These are phyloP conservation scores for Ceratocystis smalleyi DNA, from an alignment of 2,329 filamentous ascomycete species.

Conservation along the genomic window DNA sequence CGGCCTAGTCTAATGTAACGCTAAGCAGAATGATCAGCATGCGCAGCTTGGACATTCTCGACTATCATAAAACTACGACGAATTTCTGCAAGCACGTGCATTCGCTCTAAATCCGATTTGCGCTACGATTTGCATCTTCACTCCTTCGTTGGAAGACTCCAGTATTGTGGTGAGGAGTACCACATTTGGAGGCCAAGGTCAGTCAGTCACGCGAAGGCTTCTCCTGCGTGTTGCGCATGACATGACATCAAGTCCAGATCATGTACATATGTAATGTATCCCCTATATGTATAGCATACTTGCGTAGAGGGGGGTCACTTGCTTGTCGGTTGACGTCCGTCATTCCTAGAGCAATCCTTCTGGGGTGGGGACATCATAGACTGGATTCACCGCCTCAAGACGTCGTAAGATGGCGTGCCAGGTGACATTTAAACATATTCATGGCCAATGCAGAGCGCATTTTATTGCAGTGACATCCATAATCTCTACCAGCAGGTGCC, in stretches of 20 bases:
- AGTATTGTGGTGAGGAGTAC: background rate
- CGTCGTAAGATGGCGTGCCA: background rate
- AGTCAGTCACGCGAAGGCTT: background rate
- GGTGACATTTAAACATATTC: background rate
- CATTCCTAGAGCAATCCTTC: constrained; percentile 2
- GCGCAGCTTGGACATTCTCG: background rate
- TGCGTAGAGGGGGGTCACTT: background rate
- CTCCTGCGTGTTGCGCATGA: background rate
- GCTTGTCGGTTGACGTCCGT: background rate
- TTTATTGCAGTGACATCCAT: too few relatives aligned
- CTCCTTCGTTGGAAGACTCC: background rate
- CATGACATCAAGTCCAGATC: background rate
- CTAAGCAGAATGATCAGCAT: background rate
- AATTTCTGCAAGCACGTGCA: background rate
- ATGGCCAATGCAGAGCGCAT: background rate
- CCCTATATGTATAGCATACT: background rate
- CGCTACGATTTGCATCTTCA: background rate
- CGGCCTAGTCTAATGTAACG: background rate
- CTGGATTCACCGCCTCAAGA: background rate
- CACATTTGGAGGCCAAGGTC: background rate
- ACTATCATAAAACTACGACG: background rate
- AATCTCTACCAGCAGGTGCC: too few relatives aligned
- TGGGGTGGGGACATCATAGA: background rate
- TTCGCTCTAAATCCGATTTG: background rate
- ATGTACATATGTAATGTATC: background rate